Base-by-base conservation (phyloP, 1,284 basidiomycete genomes). In the Somion occarium region DNA sequence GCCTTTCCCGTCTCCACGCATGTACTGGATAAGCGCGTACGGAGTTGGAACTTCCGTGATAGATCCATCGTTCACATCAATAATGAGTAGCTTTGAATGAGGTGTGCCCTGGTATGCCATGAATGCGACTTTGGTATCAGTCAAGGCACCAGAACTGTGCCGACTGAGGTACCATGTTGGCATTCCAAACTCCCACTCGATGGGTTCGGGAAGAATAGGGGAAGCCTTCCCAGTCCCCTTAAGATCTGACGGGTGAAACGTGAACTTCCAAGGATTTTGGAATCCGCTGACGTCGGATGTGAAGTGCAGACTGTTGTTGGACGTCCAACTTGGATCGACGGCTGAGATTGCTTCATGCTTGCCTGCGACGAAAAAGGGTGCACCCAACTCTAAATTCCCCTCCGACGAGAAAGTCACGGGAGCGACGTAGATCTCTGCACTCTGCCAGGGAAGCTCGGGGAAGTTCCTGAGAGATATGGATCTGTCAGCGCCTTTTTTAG, bases 381-480 rank as follows among this genome's bases (percentile, higher is more conserved):
- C 61, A 9, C 52, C 51, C 49, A 74, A 70, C 12, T 58, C 59
- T 38, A 79, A 23, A 0, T 53, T 56, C 18, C 41, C 48, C 19
- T 38, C 24, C 12, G 61, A 58, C 19, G 59, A 46, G 12, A 52
- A 49, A 11, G 38, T 23, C 27, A 78, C 61, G 23, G 75, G 69
- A 0, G 78, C 83, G 20, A 86, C 64, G 57, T 76, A 72, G 34
- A 91, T 69, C 59, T 84, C 71, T 0, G 79, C 75, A 18, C 82
- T 83, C 59, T 89, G 82, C 83, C 87, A 92, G 19, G 89, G 88
- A 89, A 92, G 91, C 60, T 88, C 81, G 0, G 90, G 90, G 56
- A 85, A 83, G 55, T 68, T 71, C 30, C 30, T 34, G 15, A 7
- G 30, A n/a, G n/a, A n/a, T n/a, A n/a, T n/a, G n/a, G n/a, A n/a